Evolutionary conservation across 2,329 filamentous ascomycete genomes (phyloP).

Genomic region (Talaromyces verruculosus): DNA sequence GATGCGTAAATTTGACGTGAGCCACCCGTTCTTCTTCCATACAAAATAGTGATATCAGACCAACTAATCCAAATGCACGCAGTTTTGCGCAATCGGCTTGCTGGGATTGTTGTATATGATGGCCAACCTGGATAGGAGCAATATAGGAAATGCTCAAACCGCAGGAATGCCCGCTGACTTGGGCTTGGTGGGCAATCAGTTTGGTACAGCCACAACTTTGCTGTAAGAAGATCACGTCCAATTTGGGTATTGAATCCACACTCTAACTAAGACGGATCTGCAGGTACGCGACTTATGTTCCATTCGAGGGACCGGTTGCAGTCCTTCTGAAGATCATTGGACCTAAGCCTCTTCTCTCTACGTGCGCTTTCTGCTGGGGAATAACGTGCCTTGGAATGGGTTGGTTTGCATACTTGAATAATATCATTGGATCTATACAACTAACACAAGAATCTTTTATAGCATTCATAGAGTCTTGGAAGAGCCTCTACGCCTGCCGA

Average conservation of each 20-base stretch:
- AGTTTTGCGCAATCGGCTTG: conserved; percentile 23
- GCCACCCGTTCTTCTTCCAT: not conserved
- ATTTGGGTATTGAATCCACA: conserved; percentile 7
- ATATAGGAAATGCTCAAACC: conserved; percentile 56
- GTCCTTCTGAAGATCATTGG: conserved; percentile 17
- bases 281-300: conserved; percentile 18
- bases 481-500: conserved; percentile 33
- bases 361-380: conserved; percentile 17
- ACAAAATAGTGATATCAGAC: not conserved
- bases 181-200: conserved; percentile 45
- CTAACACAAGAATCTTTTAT: not conserved
- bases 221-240: conserved; percentile 11
- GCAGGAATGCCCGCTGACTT: conserved; percentile 51
- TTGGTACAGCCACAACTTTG: conserved; percentile 32
- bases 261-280: not conserved
- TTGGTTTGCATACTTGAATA: conserved; percentile 16
- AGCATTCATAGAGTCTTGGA: conserved; percentile 35
- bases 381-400: conserved; percentile 16
- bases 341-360: conserved; percentile 17
- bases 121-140: conserved; percentile 38
- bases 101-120: conserved; percentile 24
- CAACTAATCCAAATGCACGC: conserved; percentile 17
- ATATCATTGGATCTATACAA: conserved; percentile 7
- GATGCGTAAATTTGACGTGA: conserved; percentile 25
- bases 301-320: conserved; percentile 19